Conservation (phyloP, 1,139 yeast species). For the Yamadazyma atlantica region DNA sequence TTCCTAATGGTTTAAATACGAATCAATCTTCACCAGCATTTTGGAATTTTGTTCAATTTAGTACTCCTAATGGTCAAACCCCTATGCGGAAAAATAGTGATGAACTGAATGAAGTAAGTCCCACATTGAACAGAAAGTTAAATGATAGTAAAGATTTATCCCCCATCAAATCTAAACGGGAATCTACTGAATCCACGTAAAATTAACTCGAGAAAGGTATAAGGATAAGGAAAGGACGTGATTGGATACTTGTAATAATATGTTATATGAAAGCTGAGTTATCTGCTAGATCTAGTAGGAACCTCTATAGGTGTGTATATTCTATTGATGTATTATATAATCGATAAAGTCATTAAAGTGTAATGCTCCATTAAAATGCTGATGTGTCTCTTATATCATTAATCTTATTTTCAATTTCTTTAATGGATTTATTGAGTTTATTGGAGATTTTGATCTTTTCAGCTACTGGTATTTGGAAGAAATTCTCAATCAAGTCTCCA, state of each 20-base stretch:
- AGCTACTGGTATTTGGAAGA: slow-evolving; percentile 33
- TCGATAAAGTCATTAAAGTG: background rate
- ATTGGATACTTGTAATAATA: background rate
- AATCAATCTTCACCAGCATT: slow-evolving; percentile 68
- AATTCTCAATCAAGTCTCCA: slow-evolving; percentile 81
- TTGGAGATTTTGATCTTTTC: slow-evolving; percentile 50
- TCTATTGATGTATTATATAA: slow-evolving; percentile 8
- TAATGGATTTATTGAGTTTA: slow-evolving; percentile 53
- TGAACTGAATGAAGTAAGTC: slow-evolving; percentile 40
- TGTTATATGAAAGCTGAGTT: background rate
- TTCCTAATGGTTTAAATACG: slow-evolving; percentile 25
- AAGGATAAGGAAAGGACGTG: too few relatives aligned
- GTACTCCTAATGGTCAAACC: slow-evolving; percentile 61
- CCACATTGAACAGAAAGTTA: slow-evolving; percentile 36
- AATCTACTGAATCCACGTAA: slow-evolving; percentile 11
- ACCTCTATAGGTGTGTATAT: slow-evolving; percentile 6
- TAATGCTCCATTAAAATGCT: slow-evolving; percentile 27
- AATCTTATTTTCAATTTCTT: slow-evolving; percentile 61
- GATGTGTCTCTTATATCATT: slow-evolving; percentile 56
- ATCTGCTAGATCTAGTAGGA: too few relatives aligned
- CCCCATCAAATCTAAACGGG: slow-evolving; percentile 13
- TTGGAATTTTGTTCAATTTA: slow-evolving; percentile 77
- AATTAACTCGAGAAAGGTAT: too few relatives aligned
- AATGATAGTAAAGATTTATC: slow-evolving; percentile 14
- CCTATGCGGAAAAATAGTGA: slow-evolving; percentile 41